These are phyloP conservation scores for Penicillium longicatenatum DNA, from an alignment of 495 filamentous ascomycete genomes.

Conservation along the genomic window DNA sequence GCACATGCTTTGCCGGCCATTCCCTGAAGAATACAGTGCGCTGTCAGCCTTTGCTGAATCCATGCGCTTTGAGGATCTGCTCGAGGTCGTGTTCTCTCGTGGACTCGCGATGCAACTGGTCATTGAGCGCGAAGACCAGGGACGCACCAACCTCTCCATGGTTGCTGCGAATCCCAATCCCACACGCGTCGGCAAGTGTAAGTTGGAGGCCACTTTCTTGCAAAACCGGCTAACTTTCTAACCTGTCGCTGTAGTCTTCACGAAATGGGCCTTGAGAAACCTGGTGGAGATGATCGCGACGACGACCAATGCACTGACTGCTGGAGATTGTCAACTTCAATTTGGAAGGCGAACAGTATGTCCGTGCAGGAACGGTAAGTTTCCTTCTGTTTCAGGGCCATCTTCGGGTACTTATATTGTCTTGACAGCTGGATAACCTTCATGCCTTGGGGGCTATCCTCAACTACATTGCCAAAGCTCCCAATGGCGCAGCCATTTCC, in stretches of 20 bases:
- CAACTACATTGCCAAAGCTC: too few species aligned
- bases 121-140: conserved; percentile 31
- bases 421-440: conserved; percentile 1
- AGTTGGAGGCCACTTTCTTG: conserved; percentile 5
- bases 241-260: neutral
- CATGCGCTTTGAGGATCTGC: conserved; percentile 9
- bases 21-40: too few species aligned
- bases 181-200: conserved; percentile 30
- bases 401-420: too few species aligned
- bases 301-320: conserved; percentile 25
- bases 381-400: too few species aligned
- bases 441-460: conserved; percentile 4
- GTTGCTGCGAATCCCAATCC: conserved; percentile 47
- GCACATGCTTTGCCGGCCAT: too few species aligned
- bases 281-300: conserved; percentile 25
- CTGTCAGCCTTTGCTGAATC: too few species aligned
- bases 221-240: neutral
- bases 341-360: conserved; percentile 41
- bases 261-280: conserved; percentile 4
- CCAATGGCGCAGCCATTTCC: too few species aligned
- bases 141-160: conserved; percentile 39
- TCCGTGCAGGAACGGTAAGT: conserved; percentile 43
- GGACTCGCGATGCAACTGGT: conserved; percentile 45
- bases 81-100: conserved; percentile 43
- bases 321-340: conserved; percentile 50